These are phyloP conservation scores for Alternaria consortialis DNA, from an alignment of 2,329 filamentous ascomycete genomes.

Conservation along the genomic window DNA sequence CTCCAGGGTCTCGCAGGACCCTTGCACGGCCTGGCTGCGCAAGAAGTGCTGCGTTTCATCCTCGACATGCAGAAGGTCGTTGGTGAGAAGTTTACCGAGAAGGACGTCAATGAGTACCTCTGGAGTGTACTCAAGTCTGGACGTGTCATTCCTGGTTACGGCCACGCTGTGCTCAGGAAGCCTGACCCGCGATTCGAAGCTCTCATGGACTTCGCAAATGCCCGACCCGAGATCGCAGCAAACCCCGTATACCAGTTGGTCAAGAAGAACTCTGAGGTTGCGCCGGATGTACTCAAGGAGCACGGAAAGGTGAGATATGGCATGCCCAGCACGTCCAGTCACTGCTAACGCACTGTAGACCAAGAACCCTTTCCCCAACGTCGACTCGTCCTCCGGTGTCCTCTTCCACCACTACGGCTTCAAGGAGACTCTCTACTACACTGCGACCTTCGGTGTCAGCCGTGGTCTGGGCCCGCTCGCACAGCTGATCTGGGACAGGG, in stretches of 20 bases:
- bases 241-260: constrained; percentile 95
- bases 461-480: constrained; percentile 84
- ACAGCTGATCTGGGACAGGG: constrained; percentile 95
- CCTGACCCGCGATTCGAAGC: constrained; percentile 97
- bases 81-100: constrained; percentile 76
- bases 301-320: constrained; percentile 76
- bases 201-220: constrained; percentile 91
- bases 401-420: constrained; percentile 99
- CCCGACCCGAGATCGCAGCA: constrained; percentile 81
- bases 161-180: constrained; percentile 94
- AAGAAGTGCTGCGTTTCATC: constrained; percentile 97
- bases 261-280: constrained; percentile 90
- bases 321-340: not conserved
- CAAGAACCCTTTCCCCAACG: constrained; percentile 97
- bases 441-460: constrained; percentile 74
- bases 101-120: constrained; percentile 87
- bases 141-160: constrained; percentile 93
- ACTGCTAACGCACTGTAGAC: constrained; percentile 61
- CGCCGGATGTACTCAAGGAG: constrained; percentile 87
- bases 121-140: constrained; percentile 94
- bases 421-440: constrained; percentile 96
- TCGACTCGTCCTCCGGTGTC: constrained; percentile 91
- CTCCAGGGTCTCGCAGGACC: constrained; percentile 96
- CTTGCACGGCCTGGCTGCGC: constrained; percentile 89
- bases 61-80: constrained; percentile 93